Evolutionary conservation across 345 rosid genomes (phyloP).

Genomic region (Eucalyptus dawsonii): DNA sequence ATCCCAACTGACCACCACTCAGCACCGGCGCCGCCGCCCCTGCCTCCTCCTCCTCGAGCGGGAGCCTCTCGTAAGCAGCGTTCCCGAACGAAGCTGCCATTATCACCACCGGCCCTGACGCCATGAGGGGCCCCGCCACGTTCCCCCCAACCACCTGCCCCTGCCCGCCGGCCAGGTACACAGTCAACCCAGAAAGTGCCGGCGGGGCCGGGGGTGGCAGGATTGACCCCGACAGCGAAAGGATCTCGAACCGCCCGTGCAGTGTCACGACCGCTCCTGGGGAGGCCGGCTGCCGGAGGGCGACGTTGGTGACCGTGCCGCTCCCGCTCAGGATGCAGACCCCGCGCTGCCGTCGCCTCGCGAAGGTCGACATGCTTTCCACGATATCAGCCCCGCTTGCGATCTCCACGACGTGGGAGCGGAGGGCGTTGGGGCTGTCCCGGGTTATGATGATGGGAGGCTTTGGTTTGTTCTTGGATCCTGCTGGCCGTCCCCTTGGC

Average conservation of each 20-base stretch:
- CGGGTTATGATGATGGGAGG: slow-evolving; percentile 92
- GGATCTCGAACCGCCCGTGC: slow-evolving; percentile 89
- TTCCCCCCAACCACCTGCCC: slow-evolving; percentile 96
- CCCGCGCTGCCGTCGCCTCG: slow-evolving; percentile 75
- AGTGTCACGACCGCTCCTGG: slow-evolving; percentile 70
- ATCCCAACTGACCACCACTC: slow-evolving; percentile 28
- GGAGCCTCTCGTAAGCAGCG: slow-evolving; percentile 45
- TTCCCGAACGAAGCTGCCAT: slow-evolving; percentile 97
- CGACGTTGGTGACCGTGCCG: slow-evolving; percentile 80
- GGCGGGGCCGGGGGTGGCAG: slow-evolving; percentile 96
- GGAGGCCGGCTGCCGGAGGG: slow-evolving; percentile 68
- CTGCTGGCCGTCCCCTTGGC: slow-evolving; percentile 80
- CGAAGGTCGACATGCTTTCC: slow-evolving; percentile 70
- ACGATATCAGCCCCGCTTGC: slow-evolving; percentile 71
- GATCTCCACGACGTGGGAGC: slow-evolving; percentile 86
- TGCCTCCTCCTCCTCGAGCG: background rate
- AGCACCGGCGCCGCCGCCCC: background rate
- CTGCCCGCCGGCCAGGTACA: slow-evolving; percentile 92
- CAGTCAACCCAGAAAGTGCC: slow-evolving; percentile 74
- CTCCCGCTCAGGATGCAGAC: slow-evolving; percentile 80
- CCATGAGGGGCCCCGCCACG: slow-evolving; percentile 66
- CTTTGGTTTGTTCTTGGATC: slow-evolving; percentile 85
- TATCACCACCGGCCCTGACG: slow-evolving; percentile 82
- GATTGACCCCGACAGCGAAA: slow-evolving; percentile 81
- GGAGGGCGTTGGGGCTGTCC: slow-evolving; percentile 93